Evolutionary conservation across 202 grass and related monocot genomes (phyloP), one percentile per base, ranked within the genome.

Genomic region (Elaeis oleifera): DNA sequence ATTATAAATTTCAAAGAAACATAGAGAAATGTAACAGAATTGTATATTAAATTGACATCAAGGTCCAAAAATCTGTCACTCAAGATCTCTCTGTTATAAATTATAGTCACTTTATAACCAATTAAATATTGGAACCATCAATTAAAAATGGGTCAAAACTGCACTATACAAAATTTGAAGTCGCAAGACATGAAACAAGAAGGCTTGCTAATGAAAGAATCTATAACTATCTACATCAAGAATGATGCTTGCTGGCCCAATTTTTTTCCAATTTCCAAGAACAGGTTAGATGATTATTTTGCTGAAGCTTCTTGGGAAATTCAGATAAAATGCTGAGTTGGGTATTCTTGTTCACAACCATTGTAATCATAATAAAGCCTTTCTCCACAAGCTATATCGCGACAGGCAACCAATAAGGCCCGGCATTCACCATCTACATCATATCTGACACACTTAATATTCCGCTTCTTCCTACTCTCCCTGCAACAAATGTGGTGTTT

Each of bases 341-440:
- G 88, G 39, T 92, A 92, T 1, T 78, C 88, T 53, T 97, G 65
- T 32, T 92, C 88, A 23, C 86, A 80, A 64, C 82, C 88, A 26
- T 97, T 92, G 71, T 97, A 97, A 60, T 97, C 92, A 27, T 89
- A 97, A 74, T 97, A 89, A 66, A 92, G 74, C 74, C 74, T 88
- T 64, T 92, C 92, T 44, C 92, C 92, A 25, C 65, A 60, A 75
- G 76, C 79, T 63, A 97, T 97, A 80, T 92, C 84, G 50, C 79
- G 92, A 54, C 79, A 89, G 55, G 92, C 79, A 8, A 97, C 84
- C 71, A 92, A 70, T 76, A 97, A 77, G 39, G 83, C 92, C 59
- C 79, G 81, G 66, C 88, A 86, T 64, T 97, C 82, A 55, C 82
- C 92, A 32, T 89, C 60, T n/a, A 97, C 84, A 72, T 89, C 70